Percentiles rank a stretch among this genome's conserved stretches.
These are phyloP conservation scores for Ophiocordyceps polyrhachis-furcata DNA, from an alignment of 2,329 filamentous ascomycete species.

Conservation along the genomic window DNA sequence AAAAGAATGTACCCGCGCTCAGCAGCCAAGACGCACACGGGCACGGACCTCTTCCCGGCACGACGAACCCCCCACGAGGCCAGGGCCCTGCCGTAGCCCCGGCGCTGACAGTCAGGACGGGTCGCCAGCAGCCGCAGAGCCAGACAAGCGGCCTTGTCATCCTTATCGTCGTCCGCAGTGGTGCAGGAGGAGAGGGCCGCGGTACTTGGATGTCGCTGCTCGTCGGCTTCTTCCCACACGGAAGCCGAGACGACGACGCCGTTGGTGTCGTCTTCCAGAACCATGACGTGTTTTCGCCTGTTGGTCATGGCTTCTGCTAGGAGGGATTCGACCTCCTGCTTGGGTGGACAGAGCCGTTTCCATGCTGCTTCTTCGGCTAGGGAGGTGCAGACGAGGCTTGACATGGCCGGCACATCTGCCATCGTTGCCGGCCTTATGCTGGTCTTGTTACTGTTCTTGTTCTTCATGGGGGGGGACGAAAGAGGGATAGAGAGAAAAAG, in stretches of 20 bases:
- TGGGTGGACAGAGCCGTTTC: conserved; percentile 3
- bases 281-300: conserved; percentile 1
- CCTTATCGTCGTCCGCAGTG: too few relatives aligned
- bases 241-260: conserved; percentile 2
- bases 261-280: background rate
- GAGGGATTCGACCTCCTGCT: background rate
- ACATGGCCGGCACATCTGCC: conserved; percentile 5
- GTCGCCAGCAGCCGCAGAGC: conserved; percentile 5
- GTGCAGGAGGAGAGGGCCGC: background rate
- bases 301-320: background rate
- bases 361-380: conserved; percentile 4
- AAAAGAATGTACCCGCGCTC: conserved; percentile 5
- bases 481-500: too few relatives aligned
- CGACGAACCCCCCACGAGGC: conserved; percentile 1
- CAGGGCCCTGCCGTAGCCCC: conserved; percentile 5
- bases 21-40: conserved; percentile 3
- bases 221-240: conserved; percentile 6
- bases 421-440: conserved; percentile 3
- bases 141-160: conserved; percentile 1
- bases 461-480: conserved; percentile 1
- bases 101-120: conserved; percentile 3
- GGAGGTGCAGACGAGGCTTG: conserved; percentile 4
- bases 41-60: background rate
- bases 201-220: background rate
- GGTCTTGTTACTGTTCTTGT: background rate